These are phyloP conservation scores for Aureobasidium sp. DNA, from an alignment of 2,329 filamentous ascomycete genomes.

Conservation along the genomic window DNA sequence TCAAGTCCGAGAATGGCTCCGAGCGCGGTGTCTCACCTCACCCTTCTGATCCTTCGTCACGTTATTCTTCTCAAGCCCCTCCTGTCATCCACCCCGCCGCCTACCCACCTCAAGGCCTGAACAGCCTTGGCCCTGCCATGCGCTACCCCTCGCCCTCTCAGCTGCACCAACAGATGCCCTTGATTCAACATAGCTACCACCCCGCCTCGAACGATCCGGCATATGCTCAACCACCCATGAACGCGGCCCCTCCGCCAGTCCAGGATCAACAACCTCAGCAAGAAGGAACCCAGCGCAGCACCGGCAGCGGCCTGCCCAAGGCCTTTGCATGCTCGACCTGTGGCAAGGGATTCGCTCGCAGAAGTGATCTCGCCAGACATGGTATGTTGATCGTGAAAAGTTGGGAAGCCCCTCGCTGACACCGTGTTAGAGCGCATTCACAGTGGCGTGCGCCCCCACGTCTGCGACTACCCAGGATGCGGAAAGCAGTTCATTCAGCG, in stretches of 20 bases:
- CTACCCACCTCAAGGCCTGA: slow-evolving; percentile 38
- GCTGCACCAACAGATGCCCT: slow-evolving; percentile 43
- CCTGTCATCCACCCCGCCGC: slow-evolving; percentile 39
- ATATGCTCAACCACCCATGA: slow-evolving; percentile 28
- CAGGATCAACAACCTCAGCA: slow-evolving; percentile 28
- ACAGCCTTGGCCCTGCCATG: slow-evolving; percentile 43
- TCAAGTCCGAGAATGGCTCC: slow-evolving; percentile 51
- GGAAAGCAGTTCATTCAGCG: slow-evolving; percentile 97
- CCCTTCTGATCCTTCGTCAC: slow-evolving; percentile 46
- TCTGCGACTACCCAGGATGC: slow-evolving; percentile 81
- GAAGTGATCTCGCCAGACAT: slow-evolving; percentile 89
- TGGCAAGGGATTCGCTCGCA: slow-evolving; percentile 80
- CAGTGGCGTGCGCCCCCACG: slow-evolving; percentile 80
- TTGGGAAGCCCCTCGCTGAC: slow-evolving; percentile 26
- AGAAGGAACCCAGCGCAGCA: slow-evolving; percentile 28
- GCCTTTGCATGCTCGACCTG: slow-evolving; percentile 86
- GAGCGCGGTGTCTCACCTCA: slow-evolving; percentile 51
- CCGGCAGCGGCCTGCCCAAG: slow-evolving; percentile 51
- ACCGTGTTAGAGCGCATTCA: slow-evolving; percentile 74
- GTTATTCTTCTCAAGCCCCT: slow-evolving; percentile 50
- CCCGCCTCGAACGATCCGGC: slow-evolving; percentile 40
- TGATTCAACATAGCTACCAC: slow-evolving; percentile 49
- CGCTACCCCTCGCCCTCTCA: slow-evolving; percentile 47
- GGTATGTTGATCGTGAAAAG: slow-evolving; percentile 50
- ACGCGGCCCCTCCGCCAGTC: slow-evolving; percentile 18